Conservation (phyloP, 176 grass and related monocot species). For the Luzula sylvatica region DNA sequence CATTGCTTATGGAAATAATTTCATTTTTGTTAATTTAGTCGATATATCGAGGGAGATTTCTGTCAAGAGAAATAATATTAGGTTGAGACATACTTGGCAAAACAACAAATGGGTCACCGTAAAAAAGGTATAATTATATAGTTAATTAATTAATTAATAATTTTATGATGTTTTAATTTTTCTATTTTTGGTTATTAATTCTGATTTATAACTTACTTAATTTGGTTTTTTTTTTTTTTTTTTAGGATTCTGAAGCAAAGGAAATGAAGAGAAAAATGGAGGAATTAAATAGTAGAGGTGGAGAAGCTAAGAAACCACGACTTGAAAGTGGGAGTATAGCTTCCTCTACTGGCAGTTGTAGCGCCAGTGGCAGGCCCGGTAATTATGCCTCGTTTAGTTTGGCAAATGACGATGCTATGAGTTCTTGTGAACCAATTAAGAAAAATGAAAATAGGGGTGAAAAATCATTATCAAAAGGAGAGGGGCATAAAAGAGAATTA, state of each 20-base stretch:
- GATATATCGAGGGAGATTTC: conserved; percentile 9
- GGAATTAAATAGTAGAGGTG: not conserved
- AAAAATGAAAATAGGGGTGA: conserved; percentile 10
- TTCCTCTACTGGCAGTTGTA: conserved; percentile 36
- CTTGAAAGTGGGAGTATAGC: conserved; percentile 25
- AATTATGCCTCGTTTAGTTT: conserved; percentile 13
- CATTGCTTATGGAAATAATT: conserved; percentile 17
- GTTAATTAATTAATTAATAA: not conserved
- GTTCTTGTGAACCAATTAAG: conserved; percentile 19
- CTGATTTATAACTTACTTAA: no score
- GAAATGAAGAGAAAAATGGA: not conserved
- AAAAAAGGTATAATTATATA: conserved; percentile 37
- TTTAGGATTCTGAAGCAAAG: conserved; percentile 5
- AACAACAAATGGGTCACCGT: conserved; percentile 33
- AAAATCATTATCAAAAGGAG: not conserved
- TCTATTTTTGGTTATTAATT: not conserved
- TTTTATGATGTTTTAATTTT: not conserved
- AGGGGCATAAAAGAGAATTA: conserved; percentile 33
- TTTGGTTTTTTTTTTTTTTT: conserved; percentile 8
- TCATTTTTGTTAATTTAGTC: conserved; percentile 33
- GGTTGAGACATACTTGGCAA: not conserved
- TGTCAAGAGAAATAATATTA: conserved; percentile 11
- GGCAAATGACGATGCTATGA: conserved; percentile 14
- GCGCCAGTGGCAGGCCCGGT: conserved; percentile 16
- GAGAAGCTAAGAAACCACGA: conserved; percentile 1